phyloP scores from a whole-genome alignment of 2,329 filamentous ascomycete genomes.

The Colletotrichum sp. region DNA sequence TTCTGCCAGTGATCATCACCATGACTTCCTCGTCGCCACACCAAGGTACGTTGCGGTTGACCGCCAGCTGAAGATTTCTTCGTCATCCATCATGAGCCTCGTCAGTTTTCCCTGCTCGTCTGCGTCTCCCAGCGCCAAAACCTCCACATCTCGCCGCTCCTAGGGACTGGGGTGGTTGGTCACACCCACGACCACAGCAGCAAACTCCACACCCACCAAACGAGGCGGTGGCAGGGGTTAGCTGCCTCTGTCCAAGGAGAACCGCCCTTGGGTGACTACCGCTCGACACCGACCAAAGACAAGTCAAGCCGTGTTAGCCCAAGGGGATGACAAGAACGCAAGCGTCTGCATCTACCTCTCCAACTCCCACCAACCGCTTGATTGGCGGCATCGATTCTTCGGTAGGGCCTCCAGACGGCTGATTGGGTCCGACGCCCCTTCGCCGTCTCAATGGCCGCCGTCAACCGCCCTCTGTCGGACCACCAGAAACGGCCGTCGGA shows the following conservation, averaged over 20 bases:
- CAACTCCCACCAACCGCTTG: background rate
- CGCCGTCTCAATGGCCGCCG: slow-evolving; percentile 9
- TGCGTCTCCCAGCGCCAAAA: slow-evolving; percentile 9
- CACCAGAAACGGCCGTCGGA: slow-evolving; percentile 21
- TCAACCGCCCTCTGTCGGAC: slow-evolving; percentile 18
- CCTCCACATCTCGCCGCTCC: slow-evolving; percentile 1
- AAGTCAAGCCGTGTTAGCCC: background rate
- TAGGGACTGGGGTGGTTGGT: slow-evolving; percentile 7
- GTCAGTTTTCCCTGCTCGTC: slow-evolving; percentile 13
- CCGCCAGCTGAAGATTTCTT: slow-evolving; percentile 2
- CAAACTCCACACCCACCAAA: slow-evolving; percentile 17
- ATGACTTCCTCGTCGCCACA: background rate
- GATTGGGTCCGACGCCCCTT: slow-evolving; percentile 15
- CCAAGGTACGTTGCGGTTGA: background rate
- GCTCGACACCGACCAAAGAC: background rate
- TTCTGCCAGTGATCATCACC: background rate
- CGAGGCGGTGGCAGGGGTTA: slow-evolving; percentile 19
- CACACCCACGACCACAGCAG: slow-evolving; percentile 15
- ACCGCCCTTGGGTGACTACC: background rate
- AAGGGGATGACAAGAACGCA: slow-evolving; percentile 6
- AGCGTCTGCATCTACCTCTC: slow-evolving; percentile 1
- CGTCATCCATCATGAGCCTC: slow-evolving; percentile 17
- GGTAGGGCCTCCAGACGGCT: slow-evolving; percentile 3
- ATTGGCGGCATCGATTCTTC: background rate
- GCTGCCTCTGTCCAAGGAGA: background rate